These are phyloP conservation scores for Ascochyta pisi DNA, from an alignment of 2,329 filamentous ascomycete genomes.

Conservation along the genomic window DNA sequence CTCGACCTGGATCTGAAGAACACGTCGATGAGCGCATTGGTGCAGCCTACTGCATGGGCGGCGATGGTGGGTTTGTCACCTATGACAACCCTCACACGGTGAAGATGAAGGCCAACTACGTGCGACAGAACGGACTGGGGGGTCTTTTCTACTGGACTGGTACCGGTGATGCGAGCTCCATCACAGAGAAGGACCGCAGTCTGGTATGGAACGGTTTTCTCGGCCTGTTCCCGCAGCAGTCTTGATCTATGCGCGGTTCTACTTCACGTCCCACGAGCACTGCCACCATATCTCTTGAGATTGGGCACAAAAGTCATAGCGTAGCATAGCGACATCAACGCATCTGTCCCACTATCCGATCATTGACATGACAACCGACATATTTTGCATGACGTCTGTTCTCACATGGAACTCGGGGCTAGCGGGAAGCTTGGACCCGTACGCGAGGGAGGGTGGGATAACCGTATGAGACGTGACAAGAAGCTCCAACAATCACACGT, in stretches of 20 bases:
- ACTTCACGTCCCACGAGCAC: not conserved
- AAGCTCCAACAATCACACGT: slow-evolving; percentile 20
- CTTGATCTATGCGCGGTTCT: not conserved
- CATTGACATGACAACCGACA: not conserved
- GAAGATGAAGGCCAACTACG: slow-evolving; percentile 75
- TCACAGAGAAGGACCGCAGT: slow-evolving; percentile 58
- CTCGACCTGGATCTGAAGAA: slow-evolving; percentile 67
- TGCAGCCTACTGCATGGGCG: slow-evolving; percentile 75
- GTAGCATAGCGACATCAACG: slow-evolving; percentile 14
- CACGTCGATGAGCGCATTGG: slow-evolving; percentile 70
- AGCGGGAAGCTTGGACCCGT: slow-evolving; percentile 24
- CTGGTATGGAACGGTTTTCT: slow-evolving; percentile 67
- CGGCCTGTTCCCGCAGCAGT: slow-evolving; percentile 52
- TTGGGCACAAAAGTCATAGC: slow-evolving; percentile 11
- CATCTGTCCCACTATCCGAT: not conserved
- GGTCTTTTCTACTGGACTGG: slow-evolving; percentile 85
- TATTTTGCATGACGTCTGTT: slow-evolving; percentile 12
- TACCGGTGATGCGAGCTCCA: slow-evolving; percentile 67
- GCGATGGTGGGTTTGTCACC: slow-evolving; percentile 77
- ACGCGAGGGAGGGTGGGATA: slow-evolving; percentile 8
- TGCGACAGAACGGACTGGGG: slow-evolving; percentile 72
- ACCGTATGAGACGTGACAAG: slow-evolving; percentile 9
- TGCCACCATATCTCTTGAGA: not conserved
- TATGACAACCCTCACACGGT: slow-evolving; percentile 83
- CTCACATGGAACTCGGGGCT: slow-evolving; percentile 14